Conservation (phyloP, 2,329 filamentous ascomycete genomes). For the Hortaea sp. region DNA sequence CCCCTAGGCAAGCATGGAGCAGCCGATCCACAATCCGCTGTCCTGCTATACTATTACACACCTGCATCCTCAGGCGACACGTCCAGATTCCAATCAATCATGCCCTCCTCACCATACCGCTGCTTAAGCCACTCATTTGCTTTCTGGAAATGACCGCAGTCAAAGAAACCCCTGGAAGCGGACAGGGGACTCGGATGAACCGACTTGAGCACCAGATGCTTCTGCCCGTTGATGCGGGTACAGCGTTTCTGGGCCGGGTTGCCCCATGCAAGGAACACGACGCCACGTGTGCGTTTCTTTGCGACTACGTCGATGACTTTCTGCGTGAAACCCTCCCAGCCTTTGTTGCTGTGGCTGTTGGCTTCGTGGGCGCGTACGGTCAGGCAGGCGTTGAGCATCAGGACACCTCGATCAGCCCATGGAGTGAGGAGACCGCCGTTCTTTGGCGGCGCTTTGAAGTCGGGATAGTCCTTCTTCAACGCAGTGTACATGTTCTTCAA, state of each 20-base stretch:
- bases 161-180: constrained; percentile 62
- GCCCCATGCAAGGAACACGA: constrained; percentile 95
- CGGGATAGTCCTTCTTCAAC: constrained; percentile 77
- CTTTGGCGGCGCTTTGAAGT: constrained; percentile 63
- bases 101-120: constrained; percentile 67
- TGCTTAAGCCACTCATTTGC: constrained; percentile 75
- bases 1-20: no score
- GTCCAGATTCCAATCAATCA: constrained; percentile 70
- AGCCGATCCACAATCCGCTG: no score
- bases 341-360: constrained; percentile 73
- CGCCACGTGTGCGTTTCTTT: constrained; percentile 63
- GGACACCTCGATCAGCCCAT: constrained; percentile 87
- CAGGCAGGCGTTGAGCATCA: constrained; percentile 88
- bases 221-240: constrained; percentile 57
- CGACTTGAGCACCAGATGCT: constrained; percentile 73
- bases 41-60: constrained; percentile 15
- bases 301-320: constrained; percentile 81
- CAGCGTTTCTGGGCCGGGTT: constrained; percentile 73
- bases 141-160: constrained; percentile 67
- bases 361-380: constrained; percentile 85
- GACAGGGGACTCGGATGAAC: constrained; percentile 93
- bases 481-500: constrained; percentile 89
- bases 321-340: constrained; percentile 92
- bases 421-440: constrained; percentile 75
- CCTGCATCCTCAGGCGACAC: constrained; percentile 34